Evolutionary conservation across 1,284 basidiomycete species (phyloP), one percentile per base, ranked within the genome.

Genomic region (Naganishia cerealis): DNA sequence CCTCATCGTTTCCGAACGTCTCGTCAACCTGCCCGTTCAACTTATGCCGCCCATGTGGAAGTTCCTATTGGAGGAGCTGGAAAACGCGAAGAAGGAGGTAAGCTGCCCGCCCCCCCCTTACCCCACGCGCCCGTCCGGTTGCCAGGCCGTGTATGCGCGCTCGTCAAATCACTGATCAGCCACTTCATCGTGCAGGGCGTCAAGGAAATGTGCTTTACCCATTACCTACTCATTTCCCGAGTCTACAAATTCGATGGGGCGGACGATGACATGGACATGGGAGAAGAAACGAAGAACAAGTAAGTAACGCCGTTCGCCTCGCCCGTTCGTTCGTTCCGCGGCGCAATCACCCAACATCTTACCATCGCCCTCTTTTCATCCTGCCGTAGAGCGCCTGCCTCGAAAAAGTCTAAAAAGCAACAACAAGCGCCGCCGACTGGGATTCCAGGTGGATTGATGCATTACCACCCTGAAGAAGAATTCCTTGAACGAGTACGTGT

Each of bases 11-110:
- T 90, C 88, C 69, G 91, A 95, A 76, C 85, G 94, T 1, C 83
- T 96, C 67, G 85, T 94, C 74, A 97, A 96, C 78, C 92, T 97
- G 86, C 94, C 94, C 0, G 87, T 92, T 4, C 90, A 95, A 73
- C 86, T 93, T 50, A 85, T 94, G 21, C 89, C 92, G 13, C 92
- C 91, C 1, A 89, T 94, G 87, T 95, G 94, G 79, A 84, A 85
- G 65, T 92, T 95, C 89, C 83, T 96, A 26, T 81, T 83, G 0
- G 87, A 89, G 56, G 93, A 97, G 77, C 82, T 94, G n/a, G 82
- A 86, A 59, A 86, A 83, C 80, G 89, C 89, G 1, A 78, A 85
- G 43, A 83, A 85, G 53, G 86, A 89, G 63, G 89, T 89, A 68
- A 57, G 46, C 72, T 56, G 36, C 55, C 50, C 3, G 21, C 29